Base-by-base conservation (phyloP, 2,329 filamentous ascomycete genomes). In the Paraphaeosphaeria sporulosa region DNA sequence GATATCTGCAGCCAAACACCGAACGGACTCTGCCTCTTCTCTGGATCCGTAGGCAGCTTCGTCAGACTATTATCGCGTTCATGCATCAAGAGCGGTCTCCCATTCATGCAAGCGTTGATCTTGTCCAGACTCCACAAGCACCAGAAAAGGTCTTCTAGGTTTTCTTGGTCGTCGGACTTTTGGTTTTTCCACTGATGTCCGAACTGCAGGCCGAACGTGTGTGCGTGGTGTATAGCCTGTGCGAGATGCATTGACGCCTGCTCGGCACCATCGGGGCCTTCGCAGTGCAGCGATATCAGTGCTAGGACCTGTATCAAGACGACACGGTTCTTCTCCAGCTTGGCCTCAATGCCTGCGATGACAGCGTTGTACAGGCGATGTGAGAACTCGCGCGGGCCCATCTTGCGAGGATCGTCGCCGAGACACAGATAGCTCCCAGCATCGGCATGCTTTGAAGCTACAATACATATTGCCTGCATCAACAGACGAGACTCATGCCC, bases 91-190 rank as follows among this genome's bases (percentile, higher is more conserved):
- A 82, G 66, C 3, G 82, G 82, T 43, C 82, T 73, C 17, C 81
- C 81, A 50, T 82, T 80, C 64, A 81, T 80, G 44, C 77, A 80
- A 6, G 80, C 79, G 52, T 82, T 83, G 47, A 82, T 72, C 50
- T 82, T 81, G 59, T 83, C 82, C 1, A 84, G 72, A 61, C 78
- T 79, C 81, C 81, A 84, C 1, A 84, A 69, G 64, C 79, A 81
- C 81, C 82, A 84, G 61, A 83, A 84, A 0, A 84, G 67, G 40
- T 80, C 75, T 61, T 83, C 80, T 34, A 80, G 68, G 32, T 79
- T 75, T 13, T 77, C 76, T 50, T 76, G 71, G 2, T 71, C 75
- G 32, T 77, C 74, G 17, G 74, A 76, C 59, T 72, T 76, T 55
- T 76, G 74, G 23, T 76, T 75, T 55, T 76, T 76, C 74, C 75